Evolutionary conservation across 768 basidiomycete genomes (phyloP).

Genomic region (Hemileccinum rubropunctum): DNA sequence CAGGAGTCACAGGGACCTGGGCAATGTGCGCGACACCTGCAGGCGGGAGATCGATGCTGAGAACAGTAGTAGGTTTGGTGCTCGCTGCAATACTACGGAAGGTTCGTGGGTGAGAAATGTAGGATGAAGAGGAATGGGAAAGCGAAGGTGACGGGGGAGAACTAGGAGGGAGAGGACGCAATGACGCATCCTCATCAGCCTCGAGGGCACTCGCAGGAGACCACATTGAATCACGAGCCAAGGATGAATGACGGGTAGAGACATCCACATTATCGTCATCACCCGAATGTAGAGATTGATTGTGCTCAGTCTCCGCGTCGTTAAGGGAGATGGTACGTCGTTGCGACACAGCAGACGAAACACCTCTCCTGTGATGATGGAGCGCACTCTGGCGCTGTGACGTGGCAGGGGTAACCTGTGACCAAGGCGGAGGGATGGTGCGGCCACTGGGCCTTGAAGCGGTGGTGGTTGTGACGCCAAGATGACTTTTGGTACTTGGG

Average conservation of each 20-base stretch:
- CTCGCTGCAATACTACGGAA: conserved; percentile 82
- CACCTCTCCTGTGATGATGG: conserved; percentile 17
- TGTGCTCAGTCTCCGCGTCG: conserved; percentile 48
- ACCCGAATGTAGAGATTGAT: conserved; percentile 35
- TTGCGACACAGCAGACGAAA: conserved; percentile 29
- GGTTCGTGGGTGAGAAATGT: conserved; percentile 77
- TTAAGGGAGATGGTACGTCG: conserved; percentile 66
- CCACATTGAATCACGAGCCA: conserved; percentile 74
- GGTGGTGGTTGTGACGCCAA: conserved; percentile 5
- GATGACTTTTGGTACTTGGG: conserved; percentile 15
- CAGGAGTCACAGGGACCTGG: conserved; percentile 68
- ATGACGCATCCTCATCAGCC: conserved; percentile 93
- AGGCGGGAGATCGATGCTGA: conserved; percentile 82
- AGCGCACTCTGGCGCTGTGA: conserved; percentile 27
- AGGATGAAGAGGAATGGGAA: conserved; percentile 79
- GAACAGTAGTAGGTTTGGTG: conserved; percentile 91
- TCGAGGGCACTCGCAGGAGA: conserved; percentile 73
- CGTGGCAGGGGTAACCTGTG: conserved; percentile 15
- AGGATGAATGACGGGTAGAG: conserved; percentile 51
- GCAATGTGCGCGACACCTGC: conserved; percentile 91
- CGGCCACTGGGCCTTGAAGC: conserved; percentile 26
- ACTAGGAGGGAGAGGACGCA: conserved; percentile 87
- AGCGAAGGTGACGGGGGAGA: conserved; percentile 84
- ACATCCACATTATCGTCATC: conserved; percentile 45
- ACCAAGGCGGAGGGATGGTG: conserved; percentile 29